Base-by-base conservation (phyloP, 768 basidiomycete genomes). In the Auriscalpium microsporum region DNA sequence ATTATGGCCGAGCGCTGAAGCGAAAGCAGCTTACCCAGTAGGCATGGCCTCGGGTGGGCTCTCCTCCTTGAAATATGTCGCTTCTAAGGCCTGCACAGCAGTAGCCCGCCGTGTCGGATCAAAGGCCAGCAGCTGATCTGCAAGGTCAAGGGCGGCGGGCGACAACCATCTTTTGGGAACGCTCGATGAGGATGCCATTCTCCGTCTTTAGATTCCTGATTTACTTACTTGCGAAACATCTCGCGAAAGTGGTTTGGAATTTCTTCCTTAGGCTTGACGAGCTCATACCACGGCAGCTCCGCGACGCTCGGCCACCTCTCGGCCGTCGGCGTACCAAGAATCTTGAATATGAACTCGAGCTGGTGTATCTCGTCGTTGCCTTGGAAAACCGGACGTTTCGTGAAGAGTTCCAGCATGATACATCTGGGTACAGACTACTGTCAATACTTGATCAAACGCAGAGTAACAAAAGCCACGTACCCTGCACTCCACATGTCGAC, bases 401-500 rank as follows among this genome's bases (percentile, higher is more conserved):
- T 89, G 71, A 90, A 98, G 11, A 99, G 76, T 69, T 99, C 96
- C 46, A 99, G 82, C 87, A 98, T 97, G 63, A 99, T 99, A 69
- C 96, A 98, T 45, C 94, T 98, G 13, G 10, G 14, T 28, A 50
- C 37, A 36, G 10, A n/a, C 36, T 40, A 36, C 19, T 19, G 4
- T 42, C 45, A 45, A 42, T 53, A 58, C 48, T 48, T 45, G 1
- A 4, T 21, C 21, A n/a, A 33, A 48, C 10, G 40, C 51, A 46
- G 34, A 28, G 52, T 11, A 54, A 46, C 28, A 50, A 36, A 38
- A 37, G 11, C 42, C 35, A 71, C 79, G 62, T 72, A 95, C 93
- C 96, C 96, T 44, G 96, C 96, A 68, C 93, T 95, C 96, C 96
- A 99, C 86, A 98, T 96, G 65, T 99, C 96, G 21, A 99, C 95